These are phyloP conservation scores for Aspergillus phoenicis DNA, from an alignment of 2,329 filamentous ascomycete genomes.

Conservation along the genomic window DNA sequence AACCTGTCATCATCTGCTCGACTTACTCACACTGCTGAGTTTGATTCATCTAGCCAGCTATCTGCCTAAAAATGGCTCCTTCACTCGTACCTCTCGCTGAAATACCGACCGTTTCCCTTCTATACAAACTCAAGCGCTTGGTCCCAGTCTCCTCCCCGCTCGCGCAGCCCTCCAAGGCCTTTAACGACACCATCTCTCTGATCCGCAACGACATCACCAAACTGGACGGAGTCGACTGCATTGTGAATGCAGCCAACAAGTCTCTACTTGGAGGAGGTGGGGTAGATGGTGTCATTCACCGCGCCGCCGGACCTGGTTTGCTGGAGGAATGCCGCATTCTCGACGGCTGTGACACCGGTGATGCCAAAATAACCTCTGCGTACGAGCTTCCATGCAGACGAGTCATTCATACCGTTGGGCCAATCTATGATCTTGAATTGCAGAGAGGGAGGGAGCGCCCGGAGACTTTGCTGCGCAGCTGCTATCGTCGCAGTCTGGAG, in stretches of 20 bases:
- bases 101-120: conserved; percentile 52
- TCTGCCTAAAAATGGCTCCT: conserved; percentile 21
- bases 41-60: not conserved
- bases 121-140: conserved; percentile 65
- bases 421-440: conserved; percentile 63
- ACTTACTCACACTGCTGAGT: too few relatives aligned
- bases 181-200: conserved; percentile 62
- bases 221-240: conserved; percentile 70
- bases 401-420: conserved; percentile 90
- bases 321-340: conserved; percentile 71
- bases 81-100: conserved; percentile 32
- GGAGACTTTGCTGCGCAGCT: conserved; percentile 55
- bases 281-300: conserved; percentile 85
- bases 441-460: conserved; percentile 36
- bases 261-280: conserved; percentile 84
- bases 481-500: conserved; percentile 72
- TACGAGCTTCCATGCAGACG: conserved; percentile 74
- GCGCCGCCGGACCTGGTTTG: conserved; percentile 72
- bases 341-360: conserved; percentile 73
- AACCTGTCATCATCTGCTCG: not conserved
- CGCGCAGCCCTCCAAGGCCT: conserved; percentile 50
- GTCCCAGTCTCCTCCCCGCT: conserved; percentile 27
- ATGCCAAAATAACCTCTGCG: conserved; percentile 78
- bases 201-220: conserved; percentile 79
- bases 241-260: conserved; percentile 90